Conservation (phyloP, 2,329 filamentous ascomycete species). For the Colletotrichum chrysophilum region DNA sequence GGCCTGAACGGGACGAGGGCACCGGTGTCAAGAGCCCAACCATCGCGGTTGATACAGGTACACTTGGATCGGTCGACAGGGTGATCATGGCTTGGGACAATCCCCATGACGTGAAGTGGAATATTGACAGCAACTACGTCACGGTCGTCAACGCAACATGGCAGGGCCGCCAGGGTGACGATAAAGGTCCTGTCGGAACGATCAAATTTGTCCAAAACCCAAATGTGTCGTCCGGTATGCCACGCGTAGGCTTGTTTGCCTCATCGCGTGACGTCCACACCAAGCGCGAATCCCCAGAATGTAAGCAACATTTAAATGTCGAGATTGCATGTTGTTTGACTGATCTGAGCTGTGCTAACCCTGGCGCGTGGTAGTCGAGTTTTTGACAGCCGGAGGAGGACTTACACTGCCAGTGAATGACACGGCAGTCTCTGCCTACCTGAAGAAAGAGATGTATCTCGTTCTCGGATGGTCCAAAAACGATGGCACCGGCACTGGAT, state of each 20-base stretch:
- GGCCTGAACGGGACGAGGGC: not conserved
- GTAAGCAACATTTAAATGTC: not conserved
- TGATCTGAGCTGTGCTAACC: not conserved
- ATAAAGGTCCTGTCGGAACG: not conserved
- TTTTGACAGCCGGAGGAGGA: not conserved
- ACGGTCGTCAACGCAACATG: not conserved
- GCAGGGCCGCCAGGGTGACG: not conserved
- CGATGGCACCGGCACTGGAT: not conserved
- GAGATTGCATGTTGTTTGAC: not conserved
- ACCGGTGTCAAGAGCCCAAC: not conserved
- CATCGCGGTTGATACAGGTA: not conserved
- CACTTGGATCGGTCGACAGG: not conserved
- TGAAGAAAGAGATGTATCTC: not conserved
- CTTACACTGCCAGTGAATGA: not conserved
- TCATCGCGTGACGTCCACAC: not conserved
- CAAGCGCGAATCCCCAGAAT: not conserved
- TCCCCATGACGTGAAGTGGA: not conserved
- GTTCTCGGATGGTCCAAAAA: not conserved
- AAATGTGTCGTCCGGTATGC: not conserved
- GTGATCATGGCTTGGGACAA: not conserved
- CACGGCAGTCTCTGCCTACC: not conserved
- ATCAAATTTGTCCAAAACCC: not conserved
- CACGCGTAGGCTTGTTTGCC: not conserved
- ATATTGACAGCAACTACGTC: not conserved
- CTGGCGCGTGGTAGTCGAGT: not conserved